Evolutionary conservation across 306 rosid species (phyloP), one percentile per base, ranked within the genome.

Genomic region (Acacia melanoxylon): DNA sequence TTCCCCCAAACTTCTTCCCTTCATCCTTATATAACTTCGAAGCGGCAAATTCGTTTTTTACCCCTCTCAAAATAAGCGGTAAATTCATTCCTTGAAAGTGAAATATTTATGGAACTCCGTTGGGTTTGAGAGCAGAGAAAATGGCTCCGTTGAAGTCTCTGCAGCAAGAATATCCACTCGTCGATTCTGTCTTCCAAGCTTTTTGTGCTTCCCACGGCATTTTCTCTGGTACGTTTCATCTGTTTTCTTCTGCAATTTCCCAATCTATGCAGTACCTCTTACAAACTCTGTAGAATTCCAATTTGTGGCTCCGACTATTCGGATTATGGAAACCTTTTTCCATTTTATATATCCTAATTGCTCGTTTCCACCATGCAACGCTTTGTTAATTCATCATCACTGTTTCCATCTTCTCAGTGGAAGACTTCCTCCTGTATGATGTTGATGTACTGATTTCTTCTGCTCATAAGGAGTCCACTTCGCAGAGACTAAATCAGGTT

Each of bases 361-460:
- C 35, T 25, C 24, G 41, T 72, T 72, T 72, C 13, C 37, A 14
- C 29, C 16, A 19, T 70, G n/a, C 75, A 12, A 70, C 48, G 37
- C 22, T 70, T 70, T 70, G 37, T 5, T 24, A 42, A 70, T 44
- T 4, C 29, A n/a, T 44, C 45, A 7, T 2, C 52, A 44, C 7
- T 70, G 75, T 69, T 69, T 42, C 5, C 37, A 48, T 52, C 22
- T 73, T 65, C 49, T 27, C 84, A 87, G 94, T 87, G 62, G 94
- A 91, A 83, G 94, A 91, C 76, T 91, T 87, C 72, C 89, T 91
- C 71, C 72, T 91, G 22, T 77, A 76, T 17, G 92, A 87, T 74
- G 62, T 84, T 70, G 69, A 87, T 75, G 84, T 83, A 44, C 52
- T 86, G 59, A 62, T 81, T 51, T 74, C 82, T 22, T 78, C 46